Conservation (phyloP, 163 green algal species). For the Scenedesmus sp. region DNA sequence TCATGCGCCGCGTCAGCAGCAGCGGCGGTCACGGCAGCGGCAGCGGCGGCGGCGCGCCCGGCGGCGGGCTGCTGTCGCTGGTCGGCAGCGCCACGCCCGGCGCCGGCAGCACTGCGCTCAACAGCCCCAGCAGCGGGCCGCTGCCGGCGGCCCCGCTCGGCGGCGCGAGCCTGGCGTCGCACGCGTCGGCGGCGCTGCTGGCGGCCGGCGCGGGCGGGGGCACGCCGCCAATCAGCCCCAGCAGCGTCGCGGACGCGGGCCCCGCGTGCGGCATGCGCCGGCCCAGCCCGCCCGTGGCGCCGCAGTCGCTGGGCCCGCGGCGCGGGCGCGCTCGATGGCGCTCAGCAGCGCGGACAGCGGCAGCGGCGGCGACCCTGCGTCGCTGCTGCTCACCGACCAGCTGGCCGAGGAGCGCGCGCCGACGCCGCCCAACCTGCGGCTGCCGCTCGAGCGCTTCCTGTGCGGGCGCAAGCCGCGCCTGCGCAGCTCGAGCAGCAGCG, state of each 20-base stretch:
- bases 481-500: background rate
- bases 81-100: conserved; percentile 22
- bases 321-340: too few species aligned
- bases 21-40: conserved; percentile 6
- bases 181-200: too few species aligned
- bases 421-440: conserved; percentile 5
- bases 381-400: conserved; percentile 3
- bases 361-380: background rate
- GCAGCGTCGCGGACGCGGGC: conserved; percentile 10
- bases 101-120: background rate
- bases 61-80: conserved; percentile 3
- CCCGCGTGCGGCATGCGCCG: background rate
- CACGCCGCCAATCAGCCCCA: conserved; percentile 18
- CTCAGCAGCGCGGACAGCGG: background rate
- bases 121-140: background rate
- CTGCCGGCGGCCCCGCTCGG: background rate
- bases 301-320: background rate
- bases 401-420: conserved; percentile 6
- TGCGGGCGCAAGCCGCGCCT: background rate
- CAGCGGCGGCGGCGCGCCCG: background rate
- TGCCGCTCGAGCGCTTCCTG: background rate
- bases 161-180: background rate
- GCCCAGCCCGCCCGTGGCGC: conserved; percentile 11
- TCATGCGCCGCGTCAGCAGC: conserved; percentile 6
- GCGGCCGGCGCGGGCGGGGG: too few species aligned